These are phyloP conservation scores for Pseudogymnoascus sp. DNA, from an alignment of 2,329 filamentous ascomycete genomes.

Conservation along the genomic window DNA sequence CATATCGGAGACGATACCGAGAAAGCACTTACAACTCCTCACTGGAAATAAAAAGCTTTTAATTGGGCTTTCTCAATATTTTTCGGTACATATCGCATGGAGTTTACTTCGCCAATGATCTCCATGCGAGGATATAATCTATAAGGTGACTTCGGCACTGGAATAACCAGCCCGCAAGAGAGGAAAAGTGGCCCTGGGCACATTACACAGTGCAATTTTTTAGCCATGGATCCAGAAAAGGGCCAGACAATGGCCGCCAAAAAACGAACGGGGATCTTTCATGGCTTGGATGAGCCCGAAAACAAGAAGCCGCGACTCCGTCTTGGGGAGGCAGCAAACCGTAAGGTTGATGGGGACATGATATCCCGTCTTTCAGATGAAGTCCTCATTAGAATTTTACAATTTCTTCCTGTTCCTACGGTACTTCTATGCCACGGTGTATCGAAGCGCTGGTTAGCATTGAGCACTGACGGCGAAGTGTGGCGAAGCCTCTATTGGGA, in stretches of 20 bases:
- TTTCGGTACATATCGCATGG: neutral
- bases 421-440: slow-evolving; percentile 57
- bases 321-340: neutral
- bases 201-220: neutral
- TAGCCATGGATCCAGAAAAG: neutral
- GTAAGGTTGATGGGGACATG: slow-evolving; percentile 40
- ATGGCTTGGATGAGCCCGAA: neutral
- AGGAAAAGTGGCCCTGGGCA: neutral
- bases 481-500: slow-evolving; percentile 88
- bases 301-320: neutral
- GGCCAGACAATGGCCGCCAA: neutral
- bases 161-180: neutral
- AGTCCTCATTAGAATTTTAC: slow-evolving; percentile 74
- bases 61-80: neutral
- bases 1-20: neutral
- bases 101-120: neutral
- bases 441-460: slow-evolving; percentile 65
- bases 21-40: neutral
- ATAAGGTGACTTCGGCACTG: neutral
- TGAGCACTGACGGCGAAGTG: slow-evolving; percentile 75
- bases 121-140: neutral
- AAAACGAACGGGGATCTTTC: neutral
- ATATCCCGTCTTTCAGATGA: slow-evolving; percentile 78
- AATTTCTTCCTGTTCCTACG: slow-evolving; percentile 61
- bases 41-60: neutral